phyloP scores from a whole-genome alignment of 192 early-diverging fungal genomes.

The Rhizophagus sp. region DNA sequence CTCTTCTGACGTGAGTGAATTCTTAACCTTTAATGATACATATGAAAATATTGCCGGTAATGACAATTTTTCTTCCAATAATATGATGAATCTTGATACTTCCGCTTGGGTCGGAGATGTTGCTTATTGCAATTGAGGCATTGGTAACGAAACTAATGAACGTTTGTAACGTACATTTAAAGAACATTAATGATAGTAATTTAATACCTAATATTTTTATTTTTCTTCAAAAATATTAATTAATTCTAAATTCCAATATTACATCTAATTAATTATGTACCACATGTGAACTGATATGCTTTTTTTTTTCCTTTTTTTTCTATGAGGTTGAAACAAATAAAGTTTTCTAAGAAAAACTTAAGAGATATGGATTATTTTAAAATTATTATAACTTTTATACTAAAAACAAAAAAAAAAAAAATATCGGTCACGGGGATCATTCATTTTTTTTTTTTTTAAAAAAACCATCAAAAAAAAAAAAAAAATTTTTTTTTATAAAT shows the following conservation, averaged over 20 bases:
- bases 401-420: background rate
- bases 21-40: constrained; percentile 20
- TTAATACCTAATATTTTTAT: background rate
- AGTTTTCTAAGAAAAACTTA: constrained; percentile 7
- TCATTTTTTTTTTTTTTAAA: too few species aligned
- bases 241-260: background rate
- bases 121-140: background rate
- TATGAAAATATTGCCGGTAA: background rate
- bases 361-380: background rate
- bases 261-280: background rate
- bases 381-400: background rate
- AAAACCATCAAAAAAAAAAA: too few species aligned
- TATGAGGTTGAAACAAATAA: constrained; percentile 16
- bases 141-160: background rate
- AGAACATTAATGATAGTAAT: background rate
- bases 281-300: constrained; percentile 14
- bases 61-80: constrained; percentile 1
- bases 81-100: constrained; percentile 1
- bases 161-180: background rate
- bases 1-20: constrained; percentile 17
- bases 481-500: too few species aligned
- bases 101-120: constrained; percentile 20
- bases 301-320: constrained; percentile 1
- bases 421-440: constrained; percentile 2
- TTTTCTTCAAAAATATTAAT: background rate